A percentile compares a stretch with the other conserved stretches of the same genome.
phyloP scores from a whole-genome alignment of 2,329 filamentous ascomycete genomes.

The Fusarium euwallaceae region DNA sequence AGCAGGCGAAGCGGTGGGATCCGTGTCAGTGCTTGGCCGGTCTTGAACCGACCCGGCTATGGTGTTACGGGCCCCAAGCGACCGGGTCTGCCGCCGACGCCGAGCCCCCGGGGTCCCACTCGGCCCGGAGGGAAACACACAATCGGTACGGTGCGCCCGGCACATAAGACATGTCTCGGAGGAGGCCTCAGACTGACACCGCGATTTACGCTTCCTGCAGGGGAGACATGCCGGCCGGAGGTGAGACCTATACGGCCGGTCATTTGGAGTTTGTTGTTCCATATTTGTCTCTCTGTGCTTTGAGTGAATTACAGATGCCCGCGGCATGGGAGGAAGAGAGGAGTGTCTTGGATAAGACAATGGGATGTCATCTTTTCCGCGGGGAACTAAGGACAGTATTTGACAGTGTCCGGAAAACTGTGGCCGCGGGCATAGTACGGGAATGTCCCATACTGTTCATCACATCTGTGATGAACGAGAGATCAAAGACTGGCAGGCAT shows the following conservation, averaged over 20 bases:
- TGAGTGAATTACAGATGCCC: background rate
- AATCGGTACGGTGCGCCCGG: conserved; percentile 69
- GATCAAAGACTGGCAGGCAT: background rate
- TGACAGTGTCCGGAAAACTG: background rate
- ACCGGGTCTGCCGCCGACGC: conserved; percentile 23
- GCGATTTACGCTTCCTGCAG: conserved; percentile 71
- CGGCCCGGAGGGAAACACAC: conserved; percentile 61
- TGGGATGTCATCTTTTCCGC: background rate
- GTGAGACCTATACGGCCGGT: conserved; percentile 71
- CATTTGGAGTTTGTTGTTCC: conserved; percentile 29
- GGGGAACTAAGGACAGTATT: background rate
- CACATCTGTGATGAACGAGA: background rate
- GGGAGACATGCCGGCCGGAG: conserved; percentile 71
- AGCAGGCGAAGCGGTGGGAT: too few species aligned
- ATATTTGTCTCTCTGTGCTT: background rate
- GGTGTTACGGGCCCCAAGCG: background rate
- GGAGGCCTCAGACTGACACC: conserved; percentile 69
- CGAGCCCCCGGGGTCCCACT: conserved; percentile 31
- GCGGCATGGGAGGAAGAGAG: background rate
- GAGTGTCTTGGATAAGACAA: background rate
- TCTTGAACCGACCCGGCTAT: too few species aligned
- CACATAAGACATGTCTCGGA: conserved; percentile 69
- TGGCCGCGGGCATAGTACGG: background rate
- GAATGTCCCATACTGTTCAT: background rate
- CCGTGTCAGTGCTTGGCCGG: too few species aligned